These are phyloP conservation scores for Metschnikowia reukaufii DNA, from an alignment of 805 yeast species.

Conservation along the genomic window DNA sequence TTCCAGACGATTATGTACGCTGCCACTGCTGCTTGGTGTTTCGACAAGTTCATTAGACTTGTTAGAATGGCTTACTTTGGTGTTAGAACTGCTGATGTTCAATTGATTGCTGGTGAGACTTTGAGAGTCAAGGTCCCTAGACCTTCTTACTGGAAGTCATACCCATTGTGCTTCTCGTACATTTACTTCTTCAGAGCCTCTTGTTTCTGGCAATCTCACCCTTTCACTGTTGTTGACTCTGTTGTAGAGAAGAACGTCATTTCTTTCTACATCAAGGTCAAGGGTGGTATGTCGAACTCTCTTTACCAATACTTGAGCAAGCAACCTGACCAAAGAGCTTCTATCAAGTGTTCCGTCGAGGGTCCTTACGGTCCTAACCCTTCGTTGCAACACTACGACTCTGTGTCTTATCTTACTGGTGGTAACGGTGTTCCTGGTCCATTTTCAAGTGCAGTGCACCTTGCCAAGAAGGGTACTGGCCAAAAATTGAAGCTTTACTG, in stretches of 20 bases:
- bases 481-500: constrained; percentile 32
- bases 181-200: constrained; percentile 54
- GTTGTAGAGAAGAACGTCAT: constrained; percentile 40
- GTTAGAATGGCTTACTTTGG: constrained; percentile 37
- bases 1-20: constrained; percentile 35
- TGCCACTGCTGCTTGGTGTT: constrained; percentile 39
- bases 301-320: constrained; percentile 33
- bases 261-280: constrained; percentile 48
- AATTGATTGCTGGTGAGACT: constrained; percentile 44
- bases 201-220: constrained; percentile 71
- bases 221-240: constrained; percentile 59
- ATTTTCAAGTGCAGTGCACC: constrained; percentile 41
- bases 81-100: constrained; percentile 36
- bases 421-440: constrained; percentile 67
- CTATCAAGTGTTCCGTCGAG: constrained; percentile 49
- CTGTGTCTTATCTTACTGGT: constrained; percentile 56
- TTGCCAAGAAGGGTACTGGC: constrained; percentile 19
- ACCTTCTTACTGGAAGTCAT: constrained; percentile 49
- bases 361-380: constrained; percentile 58
- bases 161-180: constrained; percentile 58
- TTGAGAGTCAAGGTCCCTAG: constrained; percentile 48
- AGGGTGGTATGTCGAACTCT: constrained; percentile 56
- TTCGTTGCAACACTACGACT: constrained; percentile 49
- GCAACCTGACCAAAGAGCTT: constrained; percentile 32
- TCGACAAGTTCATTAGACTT: constrained; percentile 41